These are phyloP conservation scores for Immersiporthe knoxdaviesiana DNA, from an alignment of 2,329 filamentous ascomycete species.

Conservation along the genomic window DNA sequence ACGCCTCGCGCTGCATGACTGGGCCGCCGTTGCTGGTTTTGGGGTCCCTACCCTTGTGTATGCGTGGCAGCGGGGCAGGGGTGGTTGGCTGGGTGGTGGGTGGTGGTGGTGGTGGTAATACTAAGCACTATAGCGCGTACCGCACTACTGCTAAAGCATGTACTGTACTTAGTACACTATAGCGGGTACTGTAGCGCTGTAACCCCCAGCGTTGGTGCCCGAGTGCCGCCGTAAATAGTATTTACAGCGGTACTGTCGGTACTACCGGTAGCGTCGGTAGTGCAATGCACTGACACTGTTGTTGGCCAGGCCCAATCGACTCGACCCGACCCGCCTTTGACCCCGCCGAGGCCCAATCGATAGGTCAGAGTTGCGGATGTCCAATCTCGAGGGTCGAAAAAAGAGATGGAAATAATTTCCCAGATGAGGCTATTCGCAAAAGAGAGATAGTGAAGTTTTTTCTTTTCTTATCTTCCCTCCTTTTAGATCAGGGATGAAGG, in stretches of 20 bases:
- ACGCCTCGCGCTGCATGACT: slow-evolving; percentile 12
- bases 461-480: not conserved
- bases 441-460: not conserved
- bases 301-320: not conserved
- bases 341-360: not conserved
- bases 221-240: not conserved
- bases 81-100: not conserved
- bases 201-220: not conserved
- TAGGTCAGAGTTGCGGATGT: not conserved
- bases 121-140: not conserved
- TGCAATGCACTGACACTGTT: too few relatives aligned
- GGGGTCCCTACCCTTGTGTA: not conserved
- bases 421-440: slow-evolving; percentile 9
- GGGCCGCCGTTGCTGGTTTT: not conserved
- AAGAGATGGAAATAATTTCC: not conserved
- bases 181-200: too few relatives aligned
- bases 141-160: not conserved
- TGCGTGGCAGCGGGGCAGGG: not conserved
- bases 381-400: slow-evolving; percentile 3
- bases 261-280: slow-evolving; percentile 1
- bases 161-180: not conserved
- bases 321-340: not conserved
- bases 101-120: not conserved
- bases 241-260: not conserved
- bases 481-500: not conserved